Conservation (phyloP, 257 asterid genomes). For the Haberlea rhodopensis region DNA sequence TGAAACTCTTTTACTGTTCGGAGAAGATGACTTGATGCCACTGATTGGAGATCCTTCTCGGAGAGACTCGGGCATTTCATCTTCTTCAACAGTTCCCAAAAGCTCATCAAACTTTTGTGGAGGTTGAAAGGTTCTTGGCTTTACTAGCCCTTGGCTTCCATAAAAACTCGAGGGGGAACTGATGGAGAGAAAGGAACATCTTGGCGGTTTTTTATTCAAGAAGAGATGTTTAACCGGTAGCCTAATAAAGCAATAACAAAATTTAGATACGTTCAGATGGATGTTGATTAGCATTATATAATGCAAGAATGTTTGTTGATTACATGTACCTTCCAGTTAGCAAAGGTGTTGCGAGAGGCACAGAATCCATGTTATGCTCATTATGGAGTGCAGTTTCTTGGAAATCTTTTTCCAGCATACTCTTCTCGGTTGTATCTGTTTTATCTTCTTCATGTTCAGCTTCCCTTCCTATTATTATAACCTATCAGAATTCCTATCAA, state of each 20-base stretch:
- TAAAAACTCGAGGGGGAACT: slow-evolving; percentile 39
- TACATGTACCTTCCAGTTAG: slow-evolving; percentile 45
- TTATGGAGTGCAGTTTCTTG: slow-evolving; percentile 36
- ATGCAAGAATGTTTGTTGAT: not conserved
- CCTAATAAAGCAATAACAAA: slow-evolving; percentile 24
- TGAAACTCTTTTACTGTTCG: slow-evolving; percentile 81
- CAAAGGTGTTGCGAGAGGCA: slow-evolving; percentile 58
- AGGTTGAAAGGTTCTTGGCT: slow-evolving; percentile 40
- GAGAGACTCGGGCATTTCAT: slow-evolving; percentile 67
- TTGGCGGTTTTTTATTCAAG: slow-evolving; percentile 49
- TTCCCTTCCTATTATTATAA: slow-evolving; percentile 35
- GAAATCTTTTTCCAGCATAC: slow-evolving; percentile 28
- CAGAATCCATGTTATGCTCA: slow-evolving; percentile 43
- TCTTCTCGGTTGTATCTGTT: slow-evolving; percentile 34
- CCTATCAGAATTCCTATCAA: slow-evolving; percentile 26
- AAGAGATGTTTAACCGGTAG: slow-evolving; percentile 29
- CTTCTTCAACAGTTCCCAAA: slow-evolving; percentile 47
- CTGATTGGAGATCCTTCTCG: slow-evolving; percentile 48
- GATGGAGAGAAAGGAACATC: slow-evolving; percentile 45
- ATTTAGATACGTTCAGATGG: not conserved
- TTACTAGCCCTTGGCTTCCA: slow-evolving; percentile 36
- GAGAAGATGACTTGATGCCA: slow-evolving; percentile 63
- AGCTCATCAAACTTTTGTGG: slow-evolving; percentile 48
- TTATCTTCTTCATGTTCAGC: slow-evolving; percentile 58
- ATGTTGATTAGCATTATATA: slow-evolving; percentile 3